phyloP scores from a whole-genome alignment of 257 asterid species.

The Przewalskia tangutica region DNA sequence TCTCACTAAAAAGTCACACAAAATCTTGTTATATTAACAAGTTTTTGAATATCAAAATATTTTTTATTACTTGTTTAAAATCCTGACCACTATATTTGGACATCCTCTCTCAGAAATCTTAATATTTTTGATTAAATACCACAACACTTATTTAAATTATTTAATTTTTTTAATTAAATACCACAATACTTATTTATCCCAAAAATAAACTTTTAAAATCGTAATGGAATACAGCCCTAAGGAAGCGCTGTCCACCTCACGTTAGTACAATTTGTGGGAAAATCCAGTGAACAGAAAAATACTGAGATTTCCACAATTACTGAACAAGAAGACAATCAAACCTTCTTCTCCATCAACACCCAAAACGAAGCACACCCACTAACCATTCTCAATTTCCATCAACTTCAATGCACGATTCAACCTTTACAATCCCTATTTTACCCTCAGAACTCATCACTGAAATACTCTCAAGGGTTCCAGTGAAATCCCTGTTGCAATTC shows the following conservation, averaged over 20 bases:
- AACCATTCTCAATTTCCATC: neutral
- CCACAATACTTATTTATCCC: no score
- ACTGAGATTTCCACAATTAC: neutral
- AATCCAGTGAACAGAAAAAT: neutral
- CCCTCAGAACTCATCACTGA: constrained; percentile 41
- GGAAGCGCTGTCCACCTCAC: neutral
- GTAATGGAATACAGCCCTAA: no score
- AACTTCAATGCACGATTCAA: neutral
- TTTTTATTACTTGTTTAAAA: no score
- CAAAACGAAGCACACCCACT: neutral
- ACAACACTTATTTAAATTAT: no score
- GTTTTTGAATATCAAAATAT: no score
- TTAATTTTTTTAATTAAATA: no score
- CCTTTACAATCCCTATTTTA: neutral
- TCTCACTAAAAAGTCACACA: no score
- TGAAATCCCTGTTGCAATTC: constrained; percentile 31
- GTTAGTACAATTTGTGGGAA: neutral
- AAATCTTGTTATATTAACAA: no score
- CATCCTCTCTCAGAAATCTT: no score
- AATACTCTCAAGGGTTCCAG: constrained; percentile 38
- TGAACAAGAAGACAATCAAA: neutral
- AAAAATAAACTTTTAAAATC: no score
- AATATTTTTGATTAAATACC: no score
- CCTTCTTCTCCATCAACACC: neutral
- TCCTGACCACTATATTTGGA: no score